Percentiles rank a stretch among this genome's conserved stretches.
phyloP scores from a whole-genome alignment of 2,329 filamentous ascomycete genomes.

The Teratosphaeria pseudoeucalypti region DNA sequence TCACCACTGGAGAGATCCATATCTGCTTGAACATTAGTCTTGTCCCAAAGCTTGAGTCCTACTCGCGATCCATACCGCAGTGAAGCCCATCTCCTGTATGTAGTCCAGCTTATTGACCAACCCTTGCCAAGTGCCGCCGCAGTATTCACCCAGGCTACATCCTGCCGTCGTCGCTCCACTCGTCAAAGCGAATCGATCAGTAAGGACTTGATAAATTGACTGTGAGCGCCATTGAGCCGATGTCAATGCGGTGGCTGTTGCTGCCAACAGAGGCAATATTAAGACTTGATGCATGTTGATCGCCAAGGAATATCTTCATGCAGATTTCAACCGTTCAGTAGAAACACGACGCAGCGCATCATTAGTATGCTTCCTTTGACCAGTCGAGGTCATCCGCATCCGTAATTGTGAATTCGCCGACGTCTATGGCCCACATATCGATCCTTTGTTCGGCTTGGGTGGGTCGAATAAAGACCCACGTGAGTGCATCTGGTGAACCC shows the following conservation, averaged over 20 bases:
- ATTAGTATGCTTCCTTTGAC: background rate
- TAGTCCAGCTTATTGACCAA: constrained; percentile 36
- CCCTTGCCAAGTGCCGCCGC: constrained; percentile 39
- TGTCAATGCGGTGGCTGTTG: constrained; percentile 9
- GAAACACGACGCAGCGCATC: background rate
- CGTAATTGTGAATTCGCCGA: background rate
- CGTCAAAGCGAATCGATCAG: constrained; percentile 44
- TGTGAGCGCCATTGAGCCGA: constrained; percentile 39
- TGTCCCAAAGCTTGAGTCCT: background rate
- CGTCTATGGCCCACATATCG: background rate
- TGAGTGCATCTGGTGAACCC: background rate
- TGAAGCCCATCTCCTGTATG: constrained; percentile 41
- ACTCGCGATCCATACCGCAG: constrained; percentile 17
- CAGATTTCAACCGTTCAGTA: background rate
- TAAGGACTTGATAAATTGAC: constrained; percentile 50
- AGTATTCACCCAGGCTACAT: constrained; percentile 34
- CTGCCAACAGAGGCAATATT: constrained; percentile 1
- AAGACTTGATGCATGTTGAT: background rate
- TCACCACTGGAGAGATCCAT: constrained; percentile 32
- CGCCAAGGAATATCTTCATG: background rate
- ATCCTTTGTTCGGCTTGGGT: background rate
- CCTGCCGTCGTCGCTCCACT: constrained; percentile 34
- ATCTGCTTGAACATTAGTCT: constrained; percentile 6
- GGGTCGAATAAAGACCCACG: background rate
- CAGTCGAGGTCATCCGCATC: background rate